Conservation (phyloP, 345 rosid species). For the Kandelia obovata region DNA sequence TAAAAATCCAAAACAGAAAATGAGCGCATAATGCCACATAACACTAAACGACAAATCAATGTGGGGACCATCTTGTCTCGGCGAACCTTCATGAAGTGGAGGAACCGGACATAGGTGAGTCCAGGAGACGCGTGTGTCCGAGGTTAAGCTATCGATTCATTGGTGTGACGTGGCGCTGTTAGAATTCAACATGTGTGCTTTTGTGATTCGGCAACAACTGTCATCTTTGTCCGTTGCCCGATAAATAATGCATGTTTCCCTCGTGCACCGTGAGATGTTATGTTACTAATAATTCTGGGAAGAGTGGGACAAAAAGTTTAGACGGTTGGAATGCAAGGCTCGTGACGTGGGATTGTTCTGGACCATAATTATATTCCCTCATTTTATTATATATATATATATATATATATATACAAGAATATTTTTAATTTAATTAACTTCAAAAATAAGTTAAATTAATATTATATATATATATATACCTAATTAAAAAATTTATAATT, state of each 20-base stretch:
- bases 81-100: constrained; percentile 21
- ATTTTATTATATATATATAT: too few species aligned
- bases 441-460: too few species aligned
- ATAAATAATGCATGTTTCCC: constrained; percentile 24
- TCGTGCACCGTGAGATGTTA: constrained; percentile 22
- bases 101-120: background rate
- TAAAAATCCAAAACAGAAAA: background rate
- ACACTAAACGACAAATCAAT: constrained; percentile 2
- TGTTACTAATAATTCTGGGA: background rate
- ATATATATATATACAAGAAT: too few species aligned
- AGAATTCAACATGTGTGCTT: constrained; percentile 5
- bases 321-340: constrained; percentile 9
- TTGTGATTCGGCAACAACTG: constrained; percentile 23
- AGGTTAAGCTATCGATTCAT: constrained; percentile 26
- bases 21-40: background rate
- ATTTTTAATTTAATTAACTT: too few species aligned
- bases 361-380: too few species aligned
- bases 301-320: background rate
- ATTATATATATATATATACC: too few species aligned
- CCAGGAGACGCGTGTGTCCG: constrained; percentile 16
- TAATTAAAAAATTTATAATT: too few species aligned
- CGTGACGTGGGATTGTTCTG: background rate
- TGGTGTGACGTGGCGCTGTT: constrained; percentile 12
- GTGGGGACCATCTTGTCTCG: background rate
- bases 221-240: constrained; percentile 28